These are phyloP conservation scores for Leccinum glutinopallens DNA, from an alignment of 1,284 basidiomycete genomes.

Conservation along the genomic window DNA sequence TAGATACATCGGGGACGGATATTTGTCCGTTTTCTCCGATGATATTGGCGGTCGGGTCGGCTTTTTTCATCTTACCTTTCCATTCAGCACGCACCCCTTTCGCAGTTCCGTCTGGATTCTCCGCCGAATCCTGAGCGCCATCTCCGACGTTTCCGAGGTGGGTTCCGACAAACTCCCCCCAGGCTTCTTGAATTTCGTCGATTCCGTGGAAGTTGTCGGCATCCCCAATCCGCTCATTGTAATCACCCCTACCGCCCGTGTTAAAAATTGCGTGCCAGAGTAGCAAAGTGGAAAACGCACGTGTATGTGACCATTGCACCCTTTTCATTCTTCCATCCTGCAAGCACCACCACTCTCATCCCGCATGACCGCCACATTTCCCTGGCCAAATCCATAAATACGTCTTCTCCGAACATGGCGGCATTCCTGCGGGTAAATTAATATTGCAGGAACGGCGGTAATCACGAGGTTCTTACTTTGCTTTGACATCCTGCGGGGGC, in stretches of 20 bases:
- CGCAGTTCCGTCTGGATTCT: not conserved
- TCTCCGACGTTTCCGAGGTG: not conserved
- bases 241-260: not conserved
- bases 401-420: not conserved
- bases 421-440: not conserved
- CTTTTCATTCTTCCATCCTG: not conserved
- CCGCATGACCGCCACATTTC: not conserved
- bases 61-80: not conserved
- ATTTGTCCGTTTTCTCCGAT: not conserved
- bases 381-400: not conserved
- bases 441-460: not conserved
- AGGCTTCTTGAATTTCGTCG: not conserved
- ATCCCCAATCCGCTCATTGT: not conserved
- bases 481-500: not conserved
- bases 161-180: not conserved
- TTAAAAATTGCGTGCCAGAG: not conserved
- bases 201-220: not conserved
- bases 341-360: not conserved
- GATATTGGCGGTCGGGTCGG: not conserved
- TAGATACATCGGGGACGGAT: not conserved
- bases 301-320: not conserved
- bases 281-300: not conserved
- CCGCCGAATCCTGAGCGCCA: not conserved
- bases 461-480: not conserved
- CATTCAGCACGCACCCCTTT: too few relatives aligned